These are phyloP conservation scores for Zygoascus sp. DNA, from an alignment of 1,139 yeast genomes.

Conservation along the genomic window DNA sequence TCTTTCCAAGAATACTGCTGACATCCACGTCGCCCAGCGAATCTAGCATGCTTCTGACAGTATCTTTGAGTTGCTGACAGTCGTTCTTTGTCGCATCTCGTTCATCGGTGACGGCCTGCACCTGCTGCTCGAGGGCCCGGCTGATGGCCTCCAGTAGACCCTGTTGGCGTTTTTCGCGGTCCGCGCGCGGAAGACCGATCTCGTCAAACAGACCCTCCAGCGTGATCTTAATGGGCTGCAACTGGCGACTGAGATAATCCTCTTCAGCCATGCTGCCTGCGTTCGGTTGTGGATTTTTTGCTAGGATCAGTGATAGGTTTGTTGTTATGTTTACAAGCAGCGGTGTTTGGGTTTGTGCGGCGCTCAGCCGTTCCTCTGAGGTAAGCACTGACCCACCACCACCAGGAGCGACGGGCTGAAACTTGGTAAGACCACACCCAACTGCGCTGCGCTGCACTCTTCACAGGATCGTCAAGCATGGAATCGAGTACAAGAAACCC, in stretches of 20 bases:
- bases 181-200: slow-evolving; percentile 30
- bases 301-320: too few species aligned
- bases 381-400: background rate
- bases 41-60: slow-evolving; percentile 27
- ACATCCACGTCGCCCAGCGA: slow-evolving; percentile 30
- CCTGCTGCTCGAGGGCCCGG: slow-evolving; percentile 32
- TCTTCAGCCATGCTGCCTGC: slow-evolving; percentile 15
- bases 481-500: too few species aligned
- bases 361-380: background rate
- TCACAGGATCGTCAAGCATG: too few species aligned
- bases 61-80: slow-evolving; percentile 27
- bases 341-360: slow-evolving; percentile 3
- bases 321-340: background rate
- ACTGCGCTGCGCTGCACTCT: too few species aligned
- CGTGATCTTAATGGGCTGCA: slow-evolving; percentile 28
- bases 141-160: slow-evolving; percentile 31
- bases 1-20: slow-evolving; percentile 14
- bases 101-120: slow-evolving; percentile 29
- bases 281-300: too few species aligned
- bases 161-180: slow-evolving; percentile 31
- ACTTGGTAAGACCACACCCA: too few species aligned
- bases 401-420: too few species aligned
- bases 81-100: slow-evolving; percentile 26
- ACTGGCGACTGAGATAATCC: slow-evolving; percentile 19
- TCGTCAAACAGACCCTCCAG: slow-evolving; percentile 35